Conservation (phyloP, 139 green algal species). For the Limnomonas spitsbergensis region DNA sequence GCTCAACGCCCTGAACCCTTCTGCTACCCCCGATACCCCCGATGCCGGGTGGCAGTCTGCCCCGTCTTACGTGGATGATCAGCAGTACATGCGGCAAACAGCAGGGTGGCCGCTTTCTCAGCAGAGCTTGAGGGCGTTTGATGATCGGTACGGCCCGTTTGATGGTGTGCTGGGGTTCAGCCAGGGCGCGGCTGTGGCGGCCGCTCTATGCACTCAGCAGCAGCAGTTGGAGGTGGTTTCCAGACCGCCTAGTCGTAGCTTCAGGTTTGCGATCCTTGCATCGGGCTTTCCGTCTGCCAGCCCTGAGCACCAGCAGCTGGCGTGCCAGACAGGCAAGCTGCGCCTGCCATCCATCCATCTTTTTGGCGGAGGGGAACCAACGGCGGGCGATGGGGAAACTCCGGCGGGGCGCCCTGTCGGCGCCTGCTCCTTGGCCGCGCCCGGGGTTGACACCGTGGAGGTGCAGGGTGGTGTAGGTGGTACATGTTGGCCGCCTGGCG, state of each 20-base stretch:
- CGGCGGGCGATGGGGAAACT: background rate
- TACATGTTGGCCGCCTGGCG: background rate
- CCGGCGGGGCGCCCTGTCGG: background rate
- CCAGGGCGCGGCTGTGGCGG: slow-evolving; percentile 51
- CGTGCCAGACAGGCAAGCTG: slow-evolving; percentile 9
- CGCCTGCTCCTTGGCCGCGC: too few relatives aligned
- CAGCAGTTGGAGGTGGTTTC: slow-evolving; percentile 17
- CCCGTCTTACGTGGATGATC: slow-evolving; percentile 25
- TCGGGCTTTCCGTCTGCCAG: slow-evolving; percentile 25
- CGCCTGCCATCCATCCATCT: slow-evolving; percentile 43
- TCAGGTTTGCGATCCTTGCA: slow-evolving; percentile 38
- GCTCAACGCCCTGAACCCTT: too few relatives aligned
- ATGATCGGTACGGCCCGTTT: slow-evolving; percentile 54
- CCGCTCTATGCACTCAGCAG: slow-evolving; percentile 37
- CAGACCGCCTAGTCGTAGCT: background rate
- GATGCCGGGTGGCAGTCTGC: slow-evolving; percentile 24
- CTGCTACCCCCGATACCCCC: background rate
- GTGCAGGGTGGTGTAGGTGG: background rate
- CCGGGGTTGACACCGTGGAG: background rate
- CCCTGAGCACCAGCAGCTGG: slow-evolving; percentile 17
- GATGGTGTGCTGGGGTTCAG: slow-evolving; percentile 86
- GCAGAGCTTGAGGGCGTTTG: slow-evolving; percentile 31
- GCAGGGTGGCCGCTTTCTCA: slow-evolving; percentile 59
- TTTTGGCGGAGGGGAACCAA: slow-evolving; percentile 20
- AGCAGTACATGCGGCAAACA: slow-evolving; percentile 58